Evolutionary conservation across 495 filamentous ascomycete genomes (phyloP), one percentile per base, ranked within the genome.

Genomic region (Penicillium silybi): DNA sequence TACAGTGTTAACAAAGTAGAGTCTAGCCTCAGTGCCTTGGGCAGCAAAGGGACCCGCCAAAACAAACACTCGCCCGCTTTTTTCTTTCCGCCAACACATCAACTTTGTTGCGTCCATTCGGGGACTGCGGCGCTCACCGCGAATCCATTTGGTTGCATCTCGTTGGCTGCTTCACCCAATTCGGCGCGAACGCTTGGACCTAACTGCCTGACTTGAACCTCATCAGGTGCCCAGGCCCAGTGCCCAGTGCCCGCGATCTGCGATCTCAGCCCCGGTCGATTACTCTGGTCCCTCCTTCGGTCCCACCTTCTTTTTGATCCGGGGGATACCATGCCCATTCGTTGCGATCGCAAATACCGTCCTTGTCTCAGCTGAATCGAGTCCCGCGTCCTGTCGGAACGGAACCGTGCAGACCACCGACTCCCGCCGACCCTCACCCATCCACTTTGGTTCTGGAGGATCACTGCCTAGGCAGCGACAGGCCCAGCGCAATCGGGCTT

Each of bases 211-310:
- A 66, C 52, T 50, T 51, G 57, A 39, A 54, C 59, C 47, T 54
- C 59, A 61, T 65, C 63, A 66, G 63, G 54, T 66, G 63, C 57
- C 57, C 63, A 63, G 51, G n/a, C n/a, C n/a, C n/a, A n/a, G 54
- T 66, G 63, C 57, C 57, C 63, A 63, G 51, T 57, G 37, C 45
- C 29, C 41, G 26, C 39, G 32, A 50, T 53, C 48, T 53, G 27
- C 49, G 45, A 53, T 22, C 38, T 40, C 29, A 43, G 41, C 52
- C 41, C 9, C 39, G 32, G 22, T 23, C 44, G 39, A 58, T 16
- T n/a, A 10, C 29, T 23, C 20, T 34, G 37, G 25, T 48, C 22
- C 46, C 23, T 35, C 37, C 23, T 42, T 46, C 19, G 25, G 20
- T 52, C 22, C 35, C 37, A 46, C 22, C 16, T 27, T 34, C 54